Evolutionary conservation across 257 asterid species (phyloP).

Genomic region (Capsicum pubescens): DNA sequence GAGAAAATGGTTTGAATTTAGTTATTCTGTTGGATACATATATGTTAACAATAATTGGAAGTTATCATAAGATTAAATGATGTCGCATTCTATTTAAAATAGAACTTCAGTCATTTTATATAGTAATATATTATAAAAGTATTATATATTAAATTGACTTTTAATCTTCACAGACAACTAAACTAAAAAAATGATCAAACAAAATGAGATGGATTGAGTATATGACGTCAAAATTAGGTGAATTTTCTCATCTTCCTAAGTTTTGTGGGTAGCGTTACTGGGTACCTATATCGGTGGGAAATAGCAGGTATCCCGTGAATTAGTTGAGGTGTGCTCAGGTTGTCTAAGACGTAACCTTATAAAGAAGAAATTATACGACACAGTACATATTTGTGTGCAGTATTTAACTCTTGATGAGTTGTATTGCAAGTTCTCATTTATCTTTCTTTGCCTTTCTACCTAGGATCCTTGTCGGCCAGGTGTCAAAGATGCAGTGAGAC

Average conservation of each 20-base stretch:
- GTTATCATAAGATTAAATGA: neutral
- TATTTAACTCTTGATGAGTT: neutral
- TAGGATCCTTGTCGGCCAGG: conserved; percentile 99
- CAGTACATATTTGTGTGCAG: conserved; percentile 4
- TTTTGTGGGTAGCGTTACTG: neutral
- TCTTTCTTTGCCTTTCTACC: conserved; percentile 25
- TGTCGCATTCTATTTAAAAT: conserved; percentile 4
- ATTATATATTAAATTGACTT: conserved; percentile 11
- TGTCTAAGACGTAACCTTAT: neutral
- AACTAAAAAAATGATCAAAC: neutral
- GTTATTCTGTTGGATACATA: conserved; percentile 7
- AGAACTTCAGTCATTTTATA: neutral
- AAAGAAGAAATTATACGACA: neutral
- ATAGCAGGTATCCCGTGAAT: neutral
- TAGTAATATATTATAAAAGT: neutral
- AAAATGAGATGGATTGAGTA: neutral
- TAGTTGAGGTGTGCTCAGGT: neutral
- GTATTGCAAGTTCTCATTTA: conserved; percentile 23
- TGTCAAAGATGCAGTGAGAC: conserved; percentile 85
- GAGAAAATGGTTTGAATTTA: conserved; percentile 13
- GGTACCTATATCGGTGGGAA: neutral
- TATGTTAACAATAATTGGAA: conserved; percentile 1
- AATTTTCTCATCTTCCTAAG: neutral
- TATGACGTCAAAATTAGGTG: neutral
- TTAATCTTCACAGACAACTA: neutral